Conservation (phyloP, 179 eudicot genomes). For the Gypsophila paniculata region DNA sequence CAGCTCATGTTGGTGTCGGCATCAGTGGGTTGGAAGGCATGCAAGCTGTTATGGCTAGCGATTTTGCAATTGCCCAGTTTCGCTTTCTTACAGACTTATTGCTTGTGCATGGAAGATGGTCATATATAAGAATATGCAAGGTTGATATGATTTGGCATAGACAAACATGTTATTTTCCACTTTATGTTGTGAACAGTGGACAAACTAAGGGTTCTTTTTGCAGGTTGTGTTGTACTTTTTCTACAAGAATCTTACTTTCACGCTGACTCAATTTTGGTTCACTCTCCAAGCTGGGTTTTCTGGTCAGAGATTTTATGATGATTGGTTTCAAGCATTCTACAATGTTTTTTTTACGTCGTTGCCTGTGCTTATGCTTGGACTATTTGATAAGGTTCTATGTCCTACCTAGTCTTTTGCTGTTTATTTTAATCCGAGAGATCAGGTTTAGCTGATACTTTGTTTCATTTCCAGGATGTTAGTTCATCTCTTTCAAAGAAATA, state of each 20-base stretch:
- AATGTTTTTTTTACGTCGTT: conserved; percentile 88
- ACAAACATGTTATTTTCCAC: neutral
- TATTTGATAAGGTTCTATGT: conserved; percentile 77
- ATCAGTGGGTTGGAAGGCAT: conserved; percentile 98
- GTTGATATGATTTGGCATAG: conserved; percentile 32
- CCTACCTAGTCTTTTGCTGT: conserved; percentile 2
- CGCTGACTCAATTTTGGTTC: conserved; percentile 96
- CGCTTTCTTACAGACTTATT: conserved; percentile 89
- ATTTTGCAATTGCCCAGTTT: conserved; percentile 97
- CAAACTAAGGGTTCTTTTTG: conserved; percentile 21
- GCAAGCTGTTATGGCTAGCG: conserved; percentile 99
- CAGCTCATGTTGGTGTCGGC: conserved; percentile 99
- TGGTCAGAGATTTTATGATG: conserved; percentile 96
- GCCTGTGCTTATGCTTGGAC: conserved; percentile 85
- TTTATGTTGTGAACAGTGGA: neutral
- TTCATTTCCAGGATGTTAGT: conserved; percentile 67
- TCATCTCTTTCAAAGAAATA: conserved; percentile 85
- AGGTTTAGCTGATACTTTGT: conserved; percentile 15
- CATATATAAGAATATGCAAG: conserved; percentile 93
- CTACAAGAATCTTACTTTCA: conserved; percentile 92
- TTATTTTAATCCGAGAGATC: neutral
- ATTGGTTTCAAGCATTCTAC: conserved; percentile 95
- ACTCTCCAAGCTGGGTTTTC: conserved; percentile 87
- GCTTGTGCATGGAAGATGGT: conserved; percentile 99
- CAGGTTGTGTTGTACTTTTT: conserved; percentile 94